These are phyloP conservation scores for Diaporthe vexans DNA, from an alignment of 2,329 filamentous ascomycete genomes.

Conservation along the genomic window DNA sequence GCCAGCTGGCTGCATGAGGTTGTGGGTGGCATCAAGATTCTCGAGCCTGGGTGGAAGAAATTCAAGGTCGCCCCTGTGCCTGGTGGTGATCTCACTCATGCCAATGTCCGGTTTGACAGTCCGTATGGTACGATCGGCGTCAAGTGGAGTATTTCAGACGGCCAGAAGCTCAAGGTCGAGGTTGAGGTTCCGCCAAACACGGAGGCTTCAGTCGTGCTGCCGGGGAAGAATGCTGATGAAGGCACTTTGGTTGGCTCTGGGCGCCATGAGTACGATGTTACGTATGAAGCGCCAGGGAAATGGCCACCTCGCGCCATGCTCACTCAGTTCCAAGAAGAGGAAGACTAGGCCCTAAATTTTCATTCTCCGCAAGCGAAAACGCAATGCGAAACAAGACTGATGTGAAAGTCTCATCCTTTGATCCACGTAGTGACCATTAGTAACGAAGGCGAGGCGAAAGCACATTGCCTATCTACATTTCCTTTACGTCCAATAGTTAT, in stretches of 20 bases:
- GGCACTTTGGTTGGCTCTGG: slow-evolving; percentile 7
- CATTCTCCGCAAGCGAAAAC: not conserved
- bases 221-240: slow-evolving; percentile 16
- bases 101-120: slow-evolving; percentile 35
- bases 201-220: slow-evolving; percentile 31
- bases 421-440: too few relatives aligned
- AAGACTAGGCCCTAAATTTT: not conserved
- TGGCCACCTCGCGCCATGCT: slow-evolving; percentile 14
- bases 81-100: slow-evolving; percentile 45
- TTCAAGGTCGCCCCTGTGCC: slow-evolving; percentile 49
- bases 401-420: too few relatives aligned
- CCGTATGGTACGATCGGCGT: slow-evolving; percentile 36
- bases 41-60: slow-evolving; percentile 50
- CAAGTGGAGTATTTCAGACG: slow-evolving; percentile 16
- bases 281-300: not conserved
- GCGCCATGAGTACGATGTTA: not conserved
- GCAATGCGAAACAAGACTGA: not conserved
- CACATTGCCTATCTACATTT: too few relatives aligned
- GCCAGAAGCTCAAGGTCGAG: slow-evolving; percentile 2
- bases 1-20: slow-evolving; percentile 54
- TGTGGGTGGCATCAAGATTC: slow-evolving; percentile 50
- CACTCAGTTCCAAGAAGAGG: slow-evolving; percentile 6
- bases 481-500: too few relatives aligned
- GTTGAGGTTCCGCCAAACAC: slow-evolving; percentile 36
- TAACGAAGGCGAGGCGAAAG: too few relatives aligned